Evolutionary conservation across 495 filamentous ascomycete genomes (phyloP).

Genomic region (Hamigera avellanea): DNA sequence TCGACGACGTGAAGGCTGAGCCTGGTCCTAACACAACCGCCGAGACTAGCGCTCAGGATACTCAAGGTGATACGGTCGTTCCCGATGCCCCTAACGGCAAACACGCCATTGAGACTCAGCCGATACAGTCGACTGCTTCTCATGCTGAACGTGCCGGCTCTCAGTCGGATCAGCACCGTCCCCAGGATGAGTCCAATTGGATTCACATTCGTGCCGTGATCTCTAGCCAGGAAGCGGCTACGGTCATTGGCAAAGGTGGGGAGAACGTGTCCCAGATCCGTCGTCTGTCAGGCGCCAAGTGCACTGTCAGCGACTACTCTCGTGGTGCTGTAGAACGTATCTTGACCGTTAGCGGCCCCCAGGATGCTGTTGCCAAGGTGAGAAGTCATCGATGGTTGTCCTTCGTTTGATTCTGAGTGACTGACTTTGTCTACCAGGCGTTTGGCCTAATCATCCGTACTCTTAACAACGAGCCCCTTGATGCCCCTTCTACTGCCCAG

Average conservation of each 20-base stretch:
- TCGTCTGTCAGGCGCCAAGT: constrained; percentile 85
- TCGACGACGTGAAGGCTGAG: constrained; percentile 43
- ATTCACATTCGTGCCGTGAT: constrained; percentile 95
- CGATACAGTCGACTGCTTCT: constrained; percentile 53
- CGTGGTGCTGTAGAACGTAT: constrained; percentile 95
- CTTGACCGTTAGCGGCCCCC: constrained; percentile 86
- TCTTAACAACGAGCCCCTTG: constrained; percentile 88
- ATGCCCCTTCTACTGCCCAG: constrained; percentile 71
- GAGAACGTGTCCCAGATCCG: constrained; percentile 96
- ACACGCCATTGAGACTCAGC: constrained; percentile 37
- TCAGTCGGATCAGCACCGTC: constrained; percentile 37
- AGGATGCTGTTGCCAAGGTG: constrained; percentile 97
- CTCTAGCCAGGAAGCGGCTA: constrained; percentile 91
- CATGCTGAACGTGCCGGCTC: constrained; percentile 41
- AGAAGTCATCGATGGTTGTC: constrained; percentile 8
- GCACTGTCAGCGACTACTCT: constrained; percentile 95
- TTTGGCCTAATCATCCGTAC: constrained; percentile 98
- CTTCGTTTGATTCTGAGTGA: background rate
- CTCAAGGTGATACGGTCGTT: constrained; percentile 55
- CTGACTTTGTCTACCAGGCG: constrained; percentile 42
- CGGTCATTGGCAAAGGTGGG: constrained; percentile 95
- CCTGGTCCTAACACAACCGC: constrained; percentile 23
- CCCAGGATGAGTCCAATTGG: constrained; percentile 86
- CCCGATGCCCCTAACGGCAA: constrained; percentile 57
- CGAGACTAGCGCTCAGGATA: constrained; percentile 36